These are phyloP conservation scores for Verbascum thapsus DNA, from an alignment of 257 asterid genomes.

Conservation along the genomic window DNA sequence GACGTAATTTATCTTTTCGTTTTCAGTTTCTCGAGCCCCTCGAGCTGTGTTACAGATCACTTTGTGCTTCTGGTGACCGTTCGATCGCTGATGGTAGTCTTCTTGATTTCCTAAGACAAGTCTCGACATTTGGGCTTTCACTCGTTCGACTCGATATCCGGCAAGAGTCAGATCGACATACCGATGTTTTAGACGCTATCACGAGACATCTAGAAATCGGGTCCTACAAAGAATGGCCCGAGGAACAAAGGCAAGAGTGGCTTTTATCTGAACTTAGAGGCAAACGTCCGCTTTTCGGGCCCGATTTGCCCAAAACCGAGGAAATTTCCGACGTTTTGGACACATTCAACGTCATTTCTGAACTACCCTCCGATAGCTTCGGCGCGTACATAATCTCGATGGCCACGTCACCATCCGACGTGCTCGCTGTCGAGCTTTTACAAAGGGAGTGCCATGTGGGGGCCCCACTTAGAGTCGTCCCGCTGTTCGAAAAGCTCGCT, in stretches of 20 bases:
- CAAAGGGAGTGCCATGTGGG: constrained; percentile 83
- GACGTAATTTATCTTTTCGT: constrained; percentile 13
- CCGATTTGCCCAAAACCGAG: constrained; percentile 84
- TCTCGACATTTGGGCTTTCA: constrained; percentile 90
- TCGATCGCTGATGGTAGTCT: constrained; percentile 94
- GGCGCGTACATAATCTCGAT: constrained; percentile 94
- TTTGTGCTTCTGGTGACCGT: constrained; percentile 85
- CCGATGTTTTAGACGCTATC: constrained; percentile 86
- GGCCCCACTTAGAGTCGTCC: constrained; percentile 79
- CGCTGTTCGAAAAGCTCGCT: constrained; percentile 89
- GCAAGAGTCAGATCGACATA: constrained; percentile 93
- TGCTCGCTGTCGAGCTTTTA: constrained; percentile 90
- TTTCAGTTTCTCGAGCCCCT: constrained; percentile 87
- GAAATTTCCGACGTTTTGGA: constrained; percentile 84
- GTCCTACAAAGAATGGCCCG: constrained; percentile 89
- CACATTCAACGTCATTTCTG: constrained; percentile 77
- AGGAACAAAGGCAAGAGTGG: constrained; percentile 87
- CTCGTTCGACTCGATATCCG: constrained; percentile 91
- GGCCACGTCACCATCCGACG: constrained; percentile 97
- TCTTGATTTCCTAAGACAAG: constrained; percentile 92
- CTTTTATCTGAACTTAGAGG: constrained; percentile 83
- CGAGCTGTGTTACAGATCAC: constrained; percentile 90
- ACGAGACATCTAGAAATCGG: constrained; percentile 82
- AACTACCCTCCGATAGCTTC: constrained; percentile 73
- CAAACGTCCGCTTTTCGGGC: constrained; percentile 90